phyloP scores from a whole-genome alignment of 208 protist genomes.

The Crithidia brevicula region DNA sequence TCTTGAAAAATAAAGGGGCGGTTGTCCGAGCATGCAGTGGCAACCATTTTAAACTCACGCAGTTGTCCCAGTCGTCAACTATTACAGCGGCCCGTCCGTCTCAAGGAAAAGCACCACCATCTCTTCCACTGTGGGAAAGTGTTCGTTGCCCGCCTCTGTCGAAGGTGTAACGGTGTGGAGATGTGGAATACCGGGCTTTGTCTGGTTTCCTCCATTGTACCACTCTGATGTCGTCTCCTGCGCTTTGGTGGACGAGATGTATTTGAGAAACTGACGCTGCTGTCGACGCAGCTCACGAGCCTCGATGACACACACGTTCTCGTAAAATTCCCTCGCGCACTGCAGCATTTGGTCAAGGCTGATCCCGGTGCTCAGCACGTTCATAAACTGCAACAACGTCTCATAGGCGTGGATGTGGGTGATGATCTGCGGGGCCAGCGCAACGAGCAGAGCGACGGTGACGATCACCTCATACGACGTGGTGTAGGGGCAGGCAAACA shows the following conservation, averaged over 20 bases:
- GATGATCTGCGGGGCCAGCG: conserved; percentile 55
- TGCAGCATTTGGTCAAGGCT: conserved; percentile 57
- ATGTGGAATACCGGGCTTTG: neutral
- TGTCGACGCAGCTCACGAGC: conserved; percentile 26
- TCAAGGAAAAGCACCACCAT: conserved; percentile 38
- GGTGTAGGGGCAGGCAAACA: conserved; percentile 75
- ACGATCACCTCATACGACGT: conserved; percentile 76
- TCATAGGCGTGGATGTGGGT: conserved; percentile 53
- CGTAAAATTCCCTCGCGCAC: conserved; percentile 68
- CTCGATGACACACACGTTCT: conserved; percentile 43
- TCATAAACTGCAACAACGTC: conserved; percentile 69
- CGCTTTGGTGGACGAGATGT: neutral
- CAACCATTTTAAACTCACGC: too few relatives aligned
- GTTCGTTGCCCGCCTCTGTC: neutral
- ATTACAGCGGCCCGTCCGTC: conserved; percentile 32
- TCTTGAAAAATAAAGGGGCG: neutral
- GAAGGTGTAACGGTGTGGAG: too few relatives aligned
- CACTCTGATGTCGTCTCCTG: neutral
- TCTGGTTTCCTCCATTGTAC: neutral
- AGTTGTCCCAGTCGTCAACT: too few relatives aligned
- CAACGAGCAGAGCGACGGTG: conserved; percentile 58
- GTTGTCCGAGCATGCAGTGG: neutral
- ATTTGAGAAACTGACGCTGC: conserved; percentile 7
- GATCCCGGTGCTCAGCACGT: conserved; percentile 47
- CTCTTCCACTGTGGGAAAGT: conserved; percentile 45